These are phyloP conservation scores for Monosporascus cannonballus DNA, from an alignment of 2,329 filamentous ascomycete species.

Conservation along the genomic window DNA sequence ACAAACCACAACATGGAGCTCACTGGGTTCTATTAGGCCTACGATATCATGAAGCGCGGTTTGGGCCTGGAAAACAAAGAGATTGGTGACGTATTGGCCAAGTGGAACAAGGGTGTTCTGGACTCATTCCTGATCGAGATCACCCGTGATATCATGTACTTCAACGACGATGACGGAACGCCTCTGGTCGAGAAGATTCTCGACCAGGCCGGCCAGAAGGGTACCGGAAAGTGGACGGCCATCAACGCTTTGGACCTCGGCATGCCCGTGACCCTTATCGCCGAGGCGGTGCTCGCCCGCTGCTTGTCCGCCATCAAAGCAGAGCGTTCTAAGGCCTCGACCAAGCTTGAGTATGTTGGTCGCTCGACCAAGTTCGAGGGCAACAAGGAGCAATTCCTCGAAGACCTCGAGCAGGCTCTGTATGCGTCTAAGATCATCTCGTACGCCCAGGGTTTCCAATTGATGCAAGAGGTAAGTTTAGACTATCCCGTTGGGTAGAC, in stretches of 20 bases:
- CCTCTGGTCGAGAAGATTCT: slow-evolving; percentile 98
- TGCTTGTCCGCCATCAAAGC: slow-evolving; percentile 92
- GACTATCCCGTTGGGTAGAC: background rate
- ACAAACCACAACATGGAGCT: slow-evolving; percentile 5
- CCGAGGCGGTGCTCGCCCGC: slow-evolving; percentile 91
- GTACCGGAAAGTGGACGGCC: slow-evolving; percentile 99
- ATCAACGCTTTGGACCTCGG: slow-evolving; percentile 98
- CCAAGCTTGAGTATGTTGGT: slow-evolving; percentile 67
- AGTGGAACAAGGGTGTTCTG: slow-evolving; percentile 98
- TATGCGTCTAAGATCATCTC: slow-evolving; percentile 99
- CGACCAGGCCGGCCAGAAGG: slow-evolving; percentile 97
- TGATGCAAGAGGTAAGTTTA: slow-evolving; percentile 85
- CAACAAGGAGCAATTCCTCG: slow-evolving; percentile 88
- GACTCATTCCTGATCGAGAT: slow-evolving; percentile 99
- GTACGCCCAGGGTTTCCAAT: slow-evolving; percentile 99
- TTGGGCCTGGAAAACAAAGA: slow-evolving; percentile 85
- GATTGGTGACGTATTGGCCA: slow-evolving; percentile 87
- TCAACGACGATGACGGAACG: slow-evolving; percentile 87
- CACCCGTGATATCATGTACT: slow-evolving; percentile 97
- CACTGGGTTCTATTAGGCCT: slow-evolving; percentile 56
- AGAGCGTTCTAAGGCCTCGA: slow-evolving; percentile 79
- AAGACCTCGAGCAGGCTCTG: slow-evolving; percentile 95
- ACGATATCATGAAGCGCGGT: slow-evolving; percentile 99
- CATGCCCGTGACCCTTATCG: slow-evolving; percentile 97
- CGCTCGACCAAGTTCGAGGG: slow-evolving; percentile 78